These are phyloP conservation scores for Stentor coeruleus DNA, from an alignment of 73 alveolate species.

Conservation along the genomic window DNA sequence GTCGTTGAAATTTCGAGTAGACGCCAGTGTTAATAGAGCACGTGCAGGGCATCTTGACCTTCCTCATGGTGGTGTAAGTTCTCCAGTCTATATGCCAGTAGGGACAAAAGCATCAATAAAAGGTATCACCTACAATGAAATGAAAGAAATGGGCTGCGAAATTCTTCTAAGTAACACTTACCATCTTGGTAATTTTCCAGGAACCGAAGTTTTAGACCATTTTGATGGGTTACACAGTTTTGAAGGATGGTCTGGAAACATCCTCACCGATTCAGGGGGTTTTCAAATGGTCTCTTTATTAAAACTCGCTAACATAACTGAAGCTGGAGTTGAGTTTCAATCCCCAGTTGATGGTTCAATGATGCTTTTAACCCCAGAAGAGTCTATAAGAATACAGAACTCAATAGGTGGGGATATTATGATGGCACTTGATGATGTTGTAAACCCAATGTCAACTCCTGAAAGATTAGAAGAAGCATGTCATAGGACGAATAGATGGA, in stretches of 20 bases:
- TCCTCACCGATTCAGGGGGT: slow-evolving; percentile 99
- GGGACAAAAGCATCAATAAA: slow-evolving; percentile 99
- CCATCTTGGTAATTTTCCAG: slow-evolving; percentile 98
- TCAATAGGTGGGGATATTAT: slow-evolving; percentile 97
- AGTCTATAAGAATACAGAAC: slow-evolving; percentile 94
- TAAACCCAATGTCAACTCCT: slow-evolving; percentile 63
- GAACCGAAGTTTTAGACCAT: slow-evolving; percentile 89
- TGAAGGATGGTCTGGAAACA: slow-evolving; percentile 90
- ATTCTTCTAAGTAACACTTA: slow-evolving; percentile 97
- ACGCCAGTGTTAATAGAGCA: slow-evolving; percentile 52
- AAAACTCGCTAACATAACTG: slow-evolving; percentile 81
- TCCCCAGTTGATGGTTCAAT: slow-evolving; percentile 91
- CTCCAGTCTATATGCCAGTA: slow-evolving; percentile 99
- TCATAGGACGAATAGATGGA: slow-evolving; percentile 98
- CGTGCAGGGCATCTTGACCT: slow-evolving; percentile 93
- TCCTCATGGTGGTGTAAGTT: slow-evolving; percentile 98
- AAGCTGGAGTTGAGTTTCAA: slow-evolving; percentile 96
- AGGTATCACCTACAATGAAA: slow-evolving; percentile 78
- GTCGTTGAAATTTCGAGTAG: slow-evolving; percentile 35
- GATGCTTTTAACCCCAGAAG: slow-evolving; percentile 98
- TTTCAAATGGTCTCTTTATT: slow-evolving; percentile 98
- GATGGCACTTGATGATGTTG: slow-evolving; percentile 98
- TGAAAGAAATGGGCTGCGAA: slow-evolving; percentile 94
- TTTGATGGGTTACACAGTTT: slow-evolving; percentile 95
- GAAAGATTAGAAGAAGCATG: slow-evolving; percentile 96